A percentile compares a stretch with the other conserved stretches of the same genome.
Conservation (phyloP, 805 yeast genomes). For the Starmerella geochares region DNA sequence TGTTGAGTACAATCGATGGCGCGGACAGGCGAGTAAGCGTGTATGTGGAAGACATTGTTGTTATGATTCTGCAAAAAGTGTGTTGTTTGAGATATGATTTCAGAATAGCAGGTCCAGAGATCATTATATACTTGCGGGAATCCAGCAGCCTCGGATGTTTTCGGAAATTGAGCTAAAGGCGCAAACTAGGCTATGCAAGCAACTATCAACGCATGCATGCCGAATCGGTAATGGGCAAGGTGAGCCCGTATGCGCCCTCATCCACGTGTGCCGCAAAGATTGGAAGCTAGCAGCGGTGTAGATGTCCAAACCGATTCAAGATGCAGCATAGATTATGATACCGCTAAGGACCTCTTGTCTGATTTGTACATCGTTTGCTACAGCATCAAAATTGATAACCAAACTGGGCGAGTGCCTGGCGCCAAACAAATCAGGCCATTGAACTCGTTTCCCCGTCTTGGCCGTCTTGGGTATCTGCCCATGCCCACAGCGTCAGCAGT, state of each 20-base stretch:
- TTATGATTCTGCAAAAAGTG: not conserved
- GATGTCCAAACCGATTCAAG: not conserved
- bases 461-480: not conserved
- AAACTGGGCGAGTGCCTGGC: no score
- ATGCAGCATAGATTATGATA: no score
- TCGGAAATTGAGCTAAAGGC: not conserved
- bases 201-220: not conserved
- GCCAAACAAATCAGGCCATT: no score
- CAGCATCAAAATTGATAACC: no score
- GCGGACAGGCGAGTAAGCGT: constrained; percentile 14
- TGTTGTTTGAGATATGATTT: not conserved
- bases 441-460: no score
- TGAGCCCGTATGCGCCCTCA: no score
- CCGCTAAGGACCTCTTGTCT: no score
- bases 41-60: constrained; percentile 8
- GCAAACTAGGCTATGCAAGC: not conserved
- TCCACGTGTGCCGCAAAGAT: not conserved
- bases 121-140: not conserved
- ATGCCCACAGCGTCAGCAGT: no score
- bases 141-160: not conserved
- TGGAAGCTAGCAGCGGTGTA: not conserved
- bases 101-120: not conserved
- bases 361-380: no score
- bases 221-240: no score
- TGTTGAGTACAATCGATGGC: constrained; percentile 13